Conservation (phyloP, 1,139 yeast species). For the Sugiyamaella sp. region DNA sequence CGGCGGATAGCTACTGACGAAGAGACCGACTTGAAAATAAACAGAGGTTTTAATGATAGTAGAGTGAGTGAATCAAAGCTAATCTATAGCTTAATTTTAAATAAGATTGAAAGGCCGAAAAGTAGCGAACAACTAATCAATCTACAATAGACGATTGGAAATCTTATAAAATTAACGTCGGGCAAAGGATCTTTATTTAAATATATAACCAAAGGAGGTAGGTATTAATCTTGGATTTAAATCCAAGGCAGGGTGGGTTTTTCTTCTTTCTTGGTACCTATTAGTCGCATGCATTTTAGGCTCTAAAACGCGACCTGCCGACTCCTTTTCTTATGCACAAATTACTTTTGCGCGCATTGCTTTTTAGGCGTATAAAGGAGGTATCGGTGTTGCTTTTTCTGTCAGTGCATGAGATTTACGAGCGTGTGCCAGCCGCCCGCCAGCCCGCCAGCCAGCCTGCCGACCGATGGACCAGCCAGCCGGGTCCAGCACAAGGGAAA, state of each 20-base stretch:
- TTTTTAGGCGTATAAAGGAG: slow-evolving; percentile 11
- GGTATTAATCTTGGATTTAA: not conserved
- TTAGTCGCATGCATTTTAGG: slow-evolving; percentile 7
- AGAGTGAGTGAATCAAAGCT: slow-evolving; percentile 14
- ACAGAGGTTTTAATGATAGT: slow-evolving; percentile 11
- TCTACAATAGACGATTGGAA: not conserved
- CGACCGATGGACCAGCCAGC: not conserved
- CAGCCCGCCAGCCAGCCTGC: slow-evolving; percentile 2
- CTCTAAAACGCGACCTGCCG: slow-evolving; percentile 17
- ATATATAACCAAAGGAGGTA: slow-evolving; percentile 12
- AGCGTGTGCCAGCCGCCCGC: not conserved
- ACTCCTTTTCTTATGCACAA: slow-evolving; percentile 15
- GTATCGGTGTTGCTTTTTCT: not conserved
- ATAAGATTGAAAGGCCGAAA: not conserved
- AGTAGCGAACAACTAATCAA: not conserved
- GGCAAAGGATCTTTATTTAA: slow-evolving; percentile 6
- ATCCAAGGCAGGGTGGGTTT: slow-evolving; percentile 1
- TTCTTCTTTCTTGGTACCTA: not conserved
- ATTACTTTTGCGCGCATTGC: slow-evolving; percentile 3
- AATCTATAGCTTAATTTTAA: slow-evolving; percentile 15
- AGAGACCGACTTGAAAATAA: not conserved
- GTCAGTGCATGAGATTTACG: not conserved
- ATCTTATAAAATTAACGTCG: not conserved
- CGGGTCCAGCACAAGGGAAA: no score
- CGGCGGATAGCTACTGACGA: slow-evolving; percentile 9